Evolutionary conservation across 495 filamentous ascomycete species (phyloP).

Genomic region (Entonaema liquescens): DNA sequence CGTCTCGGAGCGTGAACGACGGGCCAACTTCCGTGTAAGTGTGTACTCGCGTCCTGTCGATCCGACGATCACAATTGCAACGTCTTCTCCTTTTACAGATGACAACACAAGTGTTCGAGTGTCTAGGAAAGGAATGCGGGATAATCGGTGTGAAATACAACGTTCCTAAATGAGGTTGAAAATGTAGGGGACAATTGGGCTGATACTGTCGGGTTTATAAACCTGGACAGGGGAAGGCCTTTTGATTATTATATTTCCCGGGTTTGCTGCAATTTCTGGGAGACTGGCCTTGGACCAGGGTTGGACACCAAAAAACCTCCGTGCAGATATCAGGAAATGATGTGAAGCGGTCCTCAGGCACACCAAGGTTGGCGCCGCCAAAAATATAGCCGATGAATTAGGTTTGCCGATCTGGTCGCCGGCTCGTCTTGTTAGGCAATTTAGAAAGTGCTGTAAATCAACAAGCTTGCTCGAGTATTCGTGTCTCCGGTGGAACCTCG

Average conservation of each 20-base stretch:
- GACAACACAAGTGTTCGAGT: conserved; percentile 1
- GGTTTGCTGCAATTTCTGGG: conserved; percentile 21
- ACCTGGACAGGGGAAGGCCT: conserved; percentile 15
- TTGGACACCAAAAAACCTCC: conserved; percentile 18
- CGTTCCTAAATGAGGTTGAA: conserved; percentile 22
- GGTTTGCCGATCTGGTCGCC: conserved; percentile 28
- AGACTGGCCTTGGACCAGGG: conserved; percentile 12
- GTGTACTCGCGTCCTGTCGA: conserved; percentile 36
- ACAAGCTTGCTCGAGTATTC: conserved; percentile 9
- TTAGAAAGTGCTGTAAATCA: conserved; percentile 20
- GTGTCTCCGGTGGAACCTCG: conserved; percentile 22
- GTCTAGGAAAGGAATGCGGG: conserved; percentile 14
- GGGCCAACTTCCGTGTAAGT: conserved; percentile 24
- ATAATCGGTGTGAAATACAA: conserved; percentile 27
- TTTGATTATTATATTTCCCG: conserved; percentile 40
- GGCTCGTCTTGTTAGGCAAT: conserved; percentile 8
- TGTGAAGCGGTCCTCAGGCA: conserved; percentile 14
- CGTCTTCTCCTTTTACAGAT: conserved; percentile 24
- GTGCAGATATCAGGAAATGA: conserved; percentile 36
- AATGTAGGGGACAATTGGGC: conserved; percentile 7
- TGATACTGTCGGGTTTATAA: conserved; percentile 25
- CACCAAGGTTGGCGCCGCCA: conserved; percentile 24
- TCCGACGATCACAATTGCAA: conserved; percentile 45
- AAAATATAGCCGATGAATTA: conserved; percentile 38
- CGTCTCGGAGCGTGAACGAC: conserved; percentile 24